Evolutionary conservation across 1,284 basidiomycete genomes (phyloP), one percentile per base, ranked within the genome.

Genomic region (Ustilago xerochloae): DNA sequence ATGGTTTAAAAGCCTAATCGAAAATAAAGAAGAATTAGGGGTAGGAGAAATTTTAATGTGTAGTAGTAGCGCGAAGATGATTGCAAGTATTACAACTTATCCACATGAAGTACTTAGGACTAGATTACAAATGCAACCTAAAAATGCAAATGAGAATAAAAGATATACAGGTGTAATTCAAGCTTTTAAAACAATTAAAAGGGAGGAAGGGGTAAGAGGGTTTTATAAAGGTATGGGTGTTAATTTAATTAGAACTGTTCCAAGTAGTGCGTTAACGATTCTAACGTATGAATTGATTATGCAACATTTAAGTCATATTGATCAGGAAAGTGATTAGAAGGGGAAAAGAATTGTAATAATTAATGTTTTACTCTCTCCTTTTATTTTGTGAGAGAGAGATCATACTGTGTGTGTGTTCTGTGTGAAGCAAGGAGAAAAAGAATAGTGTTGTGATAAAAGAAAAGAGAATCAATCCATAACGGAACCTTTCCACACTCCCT

Each of bases 81-180:
- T 84, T 16, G 82, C 82, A 3, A 75, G 68, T 22, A 67, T 83
- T 1, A 76, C 80, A 20, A 84, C 82, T 1, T 84, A 84, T 46
- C 82, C 82, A 20, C 82, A 84, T 61, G 82, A 84, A 60, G 82
- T 84, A 10, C 41, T 84, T 47, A 55, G 82, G 28, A 84, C 82
- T 2, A 46, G 80, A 6, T 50, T 84, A 30, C 82, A 84, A 66
- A 84, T 84, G 81, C 80, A 81, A 45, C 78, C 78, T 1, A 18
- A 56, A 3, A 38, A 32, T 9, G 13, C 81, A 48, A 26, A 26
- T 52, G 36, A 20, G 7, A 18, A 16, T 4, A 16, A 22, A 18
- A 59, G 64, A 13, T 83, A 81, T 36, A 64, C 77, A 6, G 76
- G 80, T 13, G 71, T 84, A 6, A 12, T 80, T 16, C 80, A 79